These are phyloP conservation scores for Pseudopediastrum boryanum DNA, from an alignment of 139 green algal genomes.

Conservation along the genomic window DNA sequence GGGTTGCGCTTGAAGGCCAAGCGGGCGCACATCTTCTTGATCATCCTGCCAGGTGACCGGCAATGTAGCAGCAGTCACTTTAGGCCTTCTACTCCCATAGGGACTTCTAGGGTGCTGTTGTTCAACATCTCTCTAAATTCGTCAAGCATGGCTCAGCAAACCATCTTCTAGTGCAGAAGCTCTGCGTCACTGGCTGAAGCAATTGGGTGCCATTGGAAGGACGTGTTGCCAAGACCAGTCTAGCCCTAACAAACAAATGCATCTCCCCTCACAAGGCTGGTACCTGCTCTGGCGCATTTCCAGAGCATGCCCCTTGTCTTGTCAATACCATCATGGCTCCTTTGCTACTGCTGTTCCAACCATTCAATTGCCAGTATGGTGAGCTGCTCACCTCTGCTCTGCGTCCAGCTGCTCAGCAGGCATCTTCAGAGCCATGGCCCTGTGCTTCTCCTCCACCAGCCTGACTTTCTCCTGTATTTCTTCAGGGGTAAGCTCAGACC, in stretches of 20 bases:
- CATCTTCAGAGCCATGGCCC: constrained; percentile 60
- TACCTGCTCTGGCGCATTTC: no score
- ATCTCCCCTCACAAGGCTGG: no score
- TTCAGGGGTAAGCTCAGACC: constrained; percentile 32
- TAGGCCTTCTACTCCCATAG: background rate
- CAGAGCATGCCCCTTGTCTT: no score
- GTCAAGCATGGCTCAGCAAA: background rate
- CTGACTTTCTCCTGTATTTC: constrained; percentile 46
- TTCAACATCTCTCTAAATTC: background rate
- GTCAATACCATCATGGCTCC: no score
- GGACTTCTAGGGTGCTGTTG: background rate
- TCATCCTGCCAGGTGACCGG: constrained; percentile 51
- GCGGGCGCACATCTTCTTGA: constrained; percentile 71
- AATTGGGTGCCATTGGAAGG: background rate
- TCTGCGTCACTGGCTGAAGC: background rate
- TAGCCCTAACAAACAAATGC: background rate
- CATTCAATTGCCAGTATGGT: background rate
- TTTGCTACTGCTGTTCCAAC: background rate
- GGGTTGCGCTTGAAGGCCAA: constrained; percentile 75
- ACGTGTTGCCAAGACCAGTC: background rate
- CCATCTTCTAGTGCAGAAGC: background rate
- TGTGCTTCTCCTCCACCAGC: constrained; percentile 50
- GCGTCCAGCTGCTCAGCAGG: constrained; percentile 57
- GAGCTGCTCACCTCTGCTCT: constrained; percentile 57
- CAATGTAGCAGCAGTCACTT: background rate